Evolutionary conservation across 176 grass and related monocot species (phyloP).

Genomic region (Saccharum officinarum): DNA sequence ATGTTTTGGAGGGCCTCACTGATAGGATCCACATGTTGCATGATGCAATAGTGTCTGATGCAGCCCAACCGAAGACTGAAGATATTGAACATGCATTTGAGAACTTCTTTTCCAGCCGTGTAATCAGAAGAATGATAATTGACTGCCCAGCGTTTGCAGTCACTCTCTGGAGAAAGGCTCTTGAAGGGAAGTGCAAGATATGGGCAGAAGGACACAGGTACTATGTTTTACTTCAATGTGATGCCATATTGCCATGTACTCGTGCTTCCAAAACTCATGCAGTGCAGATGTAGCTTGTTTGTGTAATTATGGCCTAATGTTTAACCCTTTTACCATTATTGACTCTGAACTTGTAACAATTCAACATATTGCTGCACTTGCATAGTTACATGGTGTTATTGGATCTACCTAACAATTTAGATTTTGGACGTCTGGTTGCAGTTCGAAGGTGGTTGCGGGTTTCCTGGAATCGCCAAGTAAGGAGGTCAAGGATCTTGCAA

Average conservation of each 20-base stretch:
- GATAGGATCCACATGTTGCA: conserved; percentile 52
- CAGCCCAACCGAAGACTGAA: conserved; percentile 50
- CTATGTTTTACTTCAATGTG: background rate
- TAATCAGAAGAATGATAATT: conserved; percentile 71
- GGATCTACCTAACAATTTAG: conserved; percentile 16
- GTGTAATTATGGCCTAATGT: background rate
- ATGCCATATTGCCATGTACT: background rate
- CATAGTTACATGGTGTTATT: background rate
- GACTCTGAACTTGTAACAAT: background rate
- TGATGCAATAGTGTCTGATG: conserved; percentile 73
- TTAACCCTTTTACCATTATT: background rate
- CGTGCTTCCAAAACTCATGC: background rate
- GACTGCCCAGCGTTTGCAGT: conserved; percentile 64
- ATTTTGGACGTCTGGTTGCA: conserved; percentile 29
- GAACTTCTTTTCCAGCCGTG: conserved; percentile 79
- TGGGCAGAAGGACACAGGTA: conserved; percentile 92
- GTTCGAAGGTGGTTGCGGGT: conserved; percentile 77
- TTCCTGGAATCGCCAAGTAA: conserved; percentile 73
- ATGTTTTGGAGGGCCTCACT: conserved; percentile 56
- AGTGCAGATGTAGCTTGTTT: background rate
- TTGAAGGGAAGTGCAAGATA: conserved; percentile 64
- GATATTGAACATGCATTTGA: conserved; percentile 80
- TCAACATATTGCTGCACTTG: background rate
- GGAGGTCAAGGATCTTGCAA: conserved; percentile 56
- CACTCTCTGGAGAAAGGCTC: conserved; percentile 65